Evolutionary conservation across 192 early-diverging fungal species (phyloP).

Genomic region (Backusella tuberculispora): DNA sequence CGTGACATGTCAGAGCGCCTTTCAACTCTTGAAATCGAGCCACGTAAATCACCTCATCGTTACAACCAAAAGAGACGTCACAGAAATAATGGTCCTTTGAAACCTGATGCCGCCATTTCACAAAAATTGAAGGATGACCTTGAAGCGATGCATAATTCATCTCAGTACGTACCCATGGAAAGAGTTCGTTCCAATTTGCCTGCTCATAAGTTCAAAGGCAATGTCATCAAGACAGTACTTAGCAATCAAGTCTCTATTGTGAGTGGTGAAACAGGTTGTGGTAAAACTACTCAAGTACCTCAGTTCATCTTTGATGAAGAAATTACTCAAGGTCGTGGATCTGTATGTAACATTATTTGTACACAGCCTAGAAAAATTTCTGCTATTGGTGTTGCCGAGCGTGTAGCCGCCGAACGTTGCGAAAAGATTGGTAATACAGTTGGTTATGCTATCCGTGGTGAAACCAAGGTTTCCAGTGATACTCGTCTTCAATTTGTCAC

Average conservation of each 20-base stretch:
- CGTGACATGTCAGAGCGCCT: slow-evolving; percentile 46
- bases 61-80: background rate
- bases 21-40: background rate
- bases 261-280: slow-evolving; percentile 78
- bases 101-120: slow-evolving; percentile 8
- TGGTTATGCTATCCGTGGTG: slow-evolving; percentile 45
- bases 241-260: slow-evolving; percentile 69
- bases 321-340: slow-evolving; percentile 48
- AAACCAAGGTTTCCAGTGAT: slow-evolving; percentile 37
- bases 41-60: slow-evolving; percentile 13
- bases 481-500: slow-evolving; percentile 38
- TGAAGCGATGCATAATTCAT: slow-evolving; percentile 23
- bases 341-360: slow-evolving; percentile 59
- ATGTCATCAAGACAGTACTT: slow-evolving; percentile 54
- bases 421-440: slow-evolving; percentile 34
- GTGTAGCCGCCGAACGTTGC: slow-evolving; percentile 40
- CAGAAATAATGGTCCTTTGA: background rate
- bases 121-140: slow-evolving; percentile 19
- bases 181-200: slow-evolving; percentile 64
- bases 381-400: slow-evolving; percentile 42
- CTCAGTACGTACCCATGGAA: slow-evolving; percentile 39
- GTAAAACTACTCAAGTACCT: slow-evolving; percentile 81
- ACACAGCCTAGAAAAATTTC: slow-evolving; percentile 60
- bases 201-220: slow-evolving; percentile 56
- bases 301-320: slow-evolving; percentile 77